These are phyloP conservation scores for Epicoccum nigrum DNA, from an alignment of 2,329 filamentous ascomycete species.

Conservation along the genomic window DNA sequence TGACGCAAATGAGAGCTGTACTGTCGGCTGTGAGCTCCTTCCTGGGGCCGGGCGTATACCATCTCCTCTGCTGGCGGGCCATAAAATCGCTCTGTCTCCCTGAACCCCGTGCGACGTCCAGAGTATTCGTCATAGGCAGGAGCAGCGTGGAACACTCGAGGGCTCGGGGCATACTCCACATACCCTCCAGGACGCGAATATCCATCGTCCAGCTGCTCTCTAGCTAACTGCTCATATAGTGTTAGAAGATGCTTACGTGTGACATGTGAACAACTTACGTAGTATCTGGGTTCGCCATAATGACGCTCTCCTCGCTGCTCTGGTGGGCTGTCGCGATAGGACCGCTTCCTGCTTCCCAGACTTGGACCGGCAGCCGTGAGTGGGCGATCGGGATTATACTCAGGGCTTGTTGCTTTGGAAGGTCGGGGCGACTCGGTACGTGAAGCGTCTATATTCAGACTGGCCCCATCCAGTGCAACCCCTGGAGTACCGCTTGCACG, in stretches of 20 bases:
- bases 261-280: constrained; percentile 37
- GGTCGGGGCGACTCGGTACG: constrained; percentile 44
- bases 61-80: constrained; percentile 32
- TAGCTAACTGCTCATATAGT: constrained; percentile 27
- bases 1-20: constrained; percentile 36
- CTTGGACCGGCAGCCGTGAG: constrained; percentile 24
- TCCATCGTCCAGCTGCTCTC: constrained; percentile 38
- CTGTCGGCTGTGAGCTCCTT: constrained; percentile 35
- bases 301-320: constrained; percentile 41
- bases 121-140: constrained; percentile 40
- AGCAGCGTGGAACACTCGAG: constrained; percentile 35
- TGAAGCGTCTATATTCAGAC: constrained; percentile 25
- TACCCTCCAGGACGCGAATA: constrained; percentile 37
- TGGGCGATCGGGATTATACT: constrained; percentile 56
- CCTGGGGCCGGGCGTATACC: constrained; percentile 37
- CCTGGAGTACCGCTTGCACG: constrained; percentile 25
- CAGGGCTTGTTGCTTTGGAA: constrained; percentile 49
- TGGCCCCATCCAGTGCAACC: constrained; percentile 28
- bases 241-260: background rate
- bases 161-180: constrained; percentile 37
- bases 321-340: constrained; percentile 31
- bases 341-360: constrained; percentile 27
- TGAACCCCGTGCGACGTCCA: constrained; percentile 39
- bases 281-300: constrained; percentile 41
- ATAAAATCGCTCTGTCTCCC: constrained; percentile 41